Evolutionary conservation across 768 basidiomycete genomes (phyloP), one percentile per base, ranked within the genome.

Genomic region (Xerocomus potaroensis): DNA sequence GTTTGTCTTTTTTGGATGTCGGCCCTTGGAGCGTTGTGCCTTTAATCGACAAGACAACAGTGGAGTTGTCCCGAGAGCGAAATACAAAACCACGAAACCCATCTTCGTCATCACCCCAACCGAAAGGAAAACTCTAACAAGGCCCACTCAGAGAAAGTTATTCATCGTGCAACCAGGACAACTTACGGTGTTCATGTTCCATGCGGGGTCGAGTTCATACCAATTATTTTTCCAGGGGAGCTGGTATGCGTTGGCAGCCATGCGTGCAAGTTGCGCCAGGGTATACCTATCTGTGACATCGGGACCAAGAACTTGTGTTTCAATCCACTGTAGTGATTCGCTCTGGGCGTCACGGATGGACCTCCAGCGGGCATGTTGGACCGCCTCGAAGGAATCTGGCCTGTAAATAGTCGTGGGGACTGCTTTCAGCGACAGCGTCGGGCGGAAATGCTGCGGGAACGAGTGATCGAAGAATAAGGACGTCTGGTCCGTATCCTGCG

Each of bases 71-170:
- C 10, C 77, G 74, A 11, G 84, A 81, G 33, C 83, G 70, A 58
- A 95, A 95, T 39, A 95, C 85, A 60, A 93, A 92, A 5, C 93
- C 95, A 42, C 94, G 79, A 56, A 98, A 86, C 4, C 92, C 92
- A 53, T 89, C 76, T 12, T 74, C 68, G 23, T 57, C 52, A 36
- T 77, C 74, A 52, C 87, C 83, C 83, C 83, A 88, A 5, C 88
- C 87, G 52, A 87, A 82, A 5, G 87, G 87, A 59, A 86, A 87
- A 56, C 83, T 87, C 87, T 90, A 22, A 33, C 6, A 24, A 36
- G 15, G 30, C 26, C 45, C 12, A 48, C 39, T 55, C 15, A 51
- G 50, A 47, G 3, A 38, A 24, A 16, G 31, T 48, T 19, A 21
- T 33, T n/a, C 41, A 32, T 21, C 44, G 19, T 33, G 16, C n/a